These are phyloP conservation scores for Tetrahymena elliotti DNA, from an alignment of 73 alveolate genomes.

Conservation along the genomic window DNA sequence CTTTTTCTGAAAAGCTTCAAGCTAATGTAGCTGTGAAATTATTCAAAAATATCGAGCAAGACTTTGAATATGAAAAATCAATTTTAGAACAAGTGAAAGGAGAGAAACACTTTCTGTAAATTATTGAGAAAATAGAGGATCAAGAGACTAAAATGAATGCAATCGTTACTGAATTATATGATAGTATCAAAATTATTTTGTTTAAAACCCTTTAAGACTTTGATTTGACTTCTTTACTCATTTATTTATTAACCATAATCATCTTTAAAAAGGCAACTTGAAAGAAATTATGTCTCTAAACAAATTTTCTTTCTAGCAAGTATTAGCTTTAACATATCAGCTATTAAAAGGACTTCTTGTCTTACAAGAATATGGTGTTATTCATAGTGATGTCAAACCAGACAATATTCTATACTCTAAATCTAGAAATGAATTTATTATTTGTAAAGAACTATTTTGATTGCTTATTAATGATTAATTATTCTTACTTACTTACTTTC, in stretches of 20 bases:
- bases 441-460: background rate
- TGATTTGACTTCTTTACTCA: background rate
- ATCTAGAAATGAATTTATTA: background rate
- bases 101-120: background rate
- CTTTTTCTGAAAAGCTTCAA: background rate
- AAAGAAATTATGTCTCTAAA: too few relatives aligned
- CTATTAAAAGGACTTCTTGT: background rate
- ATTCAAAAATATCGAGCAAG: background rate
- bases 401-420: background rate
- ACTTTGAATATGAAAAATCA: background rate
- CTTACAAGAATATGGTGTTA: background rate
- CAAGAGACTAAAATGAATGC: background rate
- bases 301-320: background rate
- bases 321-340: background rate
- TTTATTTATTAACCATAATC: too few relatives aligned
- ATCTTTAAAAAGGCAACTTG: background rate
- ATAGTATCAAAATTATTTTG: background rate
- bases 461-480: too few relatives aligned
- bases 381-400: background rate
- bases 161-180: background rate
- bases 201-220: too few relatives aligned
- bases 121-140: background rate
- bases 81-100: background rate
- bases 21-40: background rate
- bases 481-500: background rate